Evolutionary conservation across 148 eudicot genomes (phyloP).

Genomic region (Chenopodium berlandieri): DNA sequence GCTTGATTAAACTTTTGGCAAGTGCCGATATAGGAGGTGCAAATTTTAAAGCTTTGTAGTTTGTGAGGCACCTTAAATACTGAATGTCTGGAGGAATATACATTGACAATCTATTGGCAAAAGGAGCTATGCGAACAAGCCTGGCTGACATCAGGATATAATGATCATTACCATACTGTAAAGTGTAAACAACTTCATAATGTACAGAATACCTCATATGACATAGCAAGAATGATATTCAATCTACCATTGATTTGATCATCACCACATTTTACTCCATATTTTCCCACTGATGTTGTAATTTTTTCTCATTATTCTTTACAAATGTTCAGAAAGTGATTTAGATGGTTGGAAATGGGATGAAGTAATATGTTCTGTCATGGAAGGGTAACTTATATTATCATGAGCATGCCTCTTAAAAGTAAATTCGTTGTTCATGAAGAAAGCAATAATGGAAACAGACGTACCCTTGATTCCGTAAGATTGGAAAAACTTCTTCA

Average conservation of each 20-base stretch:
- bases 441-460: neutral
- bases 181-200: neutral
- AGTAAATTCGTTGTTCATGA: neutral
- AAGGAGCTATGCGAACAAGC: conserved; percentile 74
- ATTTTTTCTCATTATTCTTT: too few relatives aligned
- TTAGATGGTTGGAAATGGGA: neutral
- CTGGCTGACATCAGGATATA: conserved; percentile 37
- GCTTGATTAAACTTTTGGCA: conserved; percentile 49
- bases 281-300: neutral
- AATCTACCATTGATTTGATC: neutral
- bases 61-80: conserved; percentile 69
- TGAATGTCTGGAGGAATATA: conserved; percentile 66
- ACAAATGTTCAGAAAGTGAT: neutral
- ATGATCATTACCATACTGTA: neutral
- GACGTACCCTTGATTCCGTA: conserved; percentile 60
- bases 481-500: conserved; percentile 60
- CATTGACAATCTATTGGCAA: conserved; percentile 81
- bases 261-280: neutral
- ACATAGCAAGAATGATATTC: conserved; percentile 4
- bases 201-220: neutral
- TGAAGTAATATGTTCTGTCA: neutral
- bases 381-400: neutral
- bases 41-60: conserved; percentile 74
- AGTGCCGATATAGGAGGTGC: conserved; percentile 59
- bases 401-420: neutral